Evolutionary conservation across 2,329 filamentous ascomycete genomes (phyloP), one percentile per base, ranked within the genome.

Genomic region (Neofusicoccum laricinum): DNA sequence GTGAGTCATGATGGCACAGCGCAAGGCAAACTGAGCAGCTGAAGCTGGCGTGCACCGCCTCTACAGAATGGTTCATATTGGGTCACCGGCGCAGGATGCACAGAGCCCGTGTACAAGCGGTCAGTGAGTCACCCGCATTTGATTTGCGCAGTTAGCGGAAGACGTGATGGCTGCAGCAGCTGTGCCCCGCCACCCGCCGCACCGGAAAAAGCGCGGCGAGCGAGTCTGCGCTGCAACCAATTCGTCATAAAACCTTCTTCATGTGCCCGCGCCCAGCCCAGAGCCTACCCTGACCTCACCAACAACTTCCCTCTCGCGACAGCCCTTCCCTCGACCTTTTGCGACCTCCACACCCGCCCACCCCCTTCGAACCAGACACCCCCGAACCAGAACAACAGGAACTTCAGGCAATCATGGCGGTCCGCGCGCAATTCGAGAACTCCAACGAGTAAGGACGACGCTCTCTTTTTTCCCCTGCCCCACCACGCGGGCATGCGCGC

Each of bases 371-470:
- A 14, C 38, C 15, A n/a, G 21, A 12, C 7, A 51, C 2, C 17
- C 1, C 43, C 34, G 4, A 10, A 17, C 17, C n/a, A 32, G 14
- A 59, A 25, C 4, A 8, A 45, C 25, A 19, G 19, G 17, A 8
- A 38, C 41, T 30, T 25, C 34, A 2, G 25, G 17, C 53, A 64
- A 80, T 73, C 76, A 84, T 84, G 81, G 81, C 81, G 69, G 80
- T 84, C 67, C 81, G 81, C 76, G 81, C 81, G 66, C 76, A 92
- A 77, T 95, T 95, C 77, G 91, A 95, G 81, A 94, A 93, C 82
- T 94, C 90, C 73, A 94, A 94, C 82, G 91, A 95, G 91, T 94
- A 83, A 76, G 88, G 82, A 34, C 25, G 17, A 6, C n/a, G 12
- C 12, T 17, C 21, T 30, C 40, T 19, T 17, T 45, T 40, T 30